Evolutionary conservation across 1,284 basidiomycete genomes (phyloP), one percentile per base, ranked within the genome.

Genomic region (Apiotrichum mycotoxinovorans): DNA sequence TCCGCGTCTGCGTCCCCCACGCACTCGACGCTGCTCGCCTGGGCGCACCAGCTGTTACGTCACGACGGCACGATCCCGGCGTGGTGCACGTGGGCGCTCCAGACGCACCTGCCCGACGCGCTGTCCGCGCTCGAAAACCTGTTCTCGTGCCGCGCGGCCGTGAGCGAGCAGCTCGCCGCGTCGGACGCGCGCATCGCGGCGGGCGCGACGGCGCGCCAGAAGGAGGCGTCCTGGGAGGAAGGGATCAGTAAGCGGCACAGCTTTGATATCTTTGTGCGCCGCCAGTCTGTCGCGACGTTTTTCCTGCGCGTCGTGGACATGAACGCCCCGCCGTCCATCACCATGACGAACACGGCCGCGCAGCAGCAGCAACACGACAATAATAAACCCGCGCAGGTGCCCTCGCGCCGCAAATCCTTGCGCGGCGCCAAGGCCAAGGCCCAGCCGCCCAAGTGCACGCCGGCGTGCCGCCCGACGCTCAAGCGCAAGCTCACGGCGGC

Each of bases 401-500:
- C n/a, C n/a, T 34, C 27, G 45, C 17, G 30, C 8, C 18, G 27
- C n/a, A 11, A 18, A 18, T 46, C 45, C 9, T 18, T 34, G n/a
- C 15, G 18, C 15, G 37, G 37, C 45, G 18, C 9, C 9, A 20
- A 12, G 3, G 15, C 23, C 12, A 26, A 44, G 25, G 9, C 15
- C 5, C 12, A 44, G 30, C 41, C 41, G n/a, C 23, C 43, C 27
- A 46, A 33, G 14, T 48, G 46, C 22, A 35, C 46, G 12, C 33
- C 25, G 10, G 4, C 33, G 2, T 48, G 46, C 33, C 30, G 27
- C n/a, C 14, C 26, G n/a, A 12, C 27, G 33, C 33, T 48, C 33
- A 48, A 48, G 20, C 30, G 46, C 30, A 48, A 22, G 33, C 46
- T 48, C 11, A 48, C 46, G 4, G 46, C 46, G 14, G 46, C 46